These are phyloP conservation scores for Cadophora luteo-olivacea DNA, from an alignment of 2,329 filamentous ascomycete species.

Conservation along the genomic window DNA sequence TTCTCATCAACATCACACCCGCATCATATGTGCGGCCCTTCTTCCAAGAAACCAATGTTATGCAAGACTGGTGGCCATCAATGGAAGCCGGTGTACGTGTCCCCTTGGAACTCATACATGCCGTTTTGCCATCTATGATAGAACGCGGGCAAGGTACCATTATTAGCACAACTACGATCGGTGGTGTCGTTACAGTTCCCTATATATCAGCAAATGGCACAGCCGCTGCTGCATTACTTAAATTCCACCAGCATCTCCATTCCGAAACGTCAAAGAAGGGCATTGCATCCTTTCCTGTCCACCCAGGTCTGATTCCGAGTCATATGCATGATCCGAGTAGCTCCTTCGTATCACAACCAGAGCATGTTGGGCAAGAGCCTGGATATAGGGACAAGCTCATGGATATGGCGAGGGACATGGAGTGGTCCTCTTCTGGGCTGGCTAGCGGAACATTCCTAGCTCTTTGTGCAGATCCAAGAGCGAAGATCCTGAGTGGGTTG, in stretches of 20 bases:
- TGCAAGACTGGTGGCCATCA: constrained; percentile 31
- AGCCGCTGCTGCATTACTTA: constrained; percentile 31
- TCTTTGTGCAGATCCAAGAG: constrained; percentile 33
- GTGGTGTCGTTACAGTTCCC: constrained; percentile 23
- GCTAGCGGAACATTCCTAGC: constrained; percentile 35
- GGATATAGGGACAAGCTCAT: constrained; percentile 15
- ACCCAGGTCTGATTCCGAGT: constrained; percentile 34
- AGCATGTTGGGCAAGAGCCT: constrained; percentile 28
- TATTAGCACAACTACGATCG: constrained; percentile 28
- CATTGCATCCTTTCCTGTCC: constrained; percentile 32
- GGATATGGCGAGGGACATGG: constrained; percentile 17
- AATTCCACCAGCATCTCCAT: constrained; percentile 37
- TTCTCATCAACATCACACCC: constrained; percentile 32
- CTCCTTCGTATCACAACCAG: constrained; percentile 10
- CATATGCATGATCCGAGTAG: constrained; percentile 29
- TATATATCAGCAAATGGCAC: constrained; percentile 29
- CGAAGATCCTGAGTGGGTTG: constrained; percentile 31
- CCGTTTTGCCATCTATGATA: constrained; percentile 36
- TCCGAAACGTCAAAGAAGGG: constrained; percentile 35
- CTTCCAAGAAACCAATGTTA: constrained; percentile 23
- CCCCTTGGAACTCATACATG: constrained; percentile 32
- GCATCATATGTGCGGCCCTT: constrained; percentile 25
- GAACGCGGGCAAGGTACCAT: constrained; percentile 31
- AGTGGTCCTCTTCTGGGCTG: constrained; percentile 32
- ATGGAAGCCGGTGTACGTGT: constrained; percentile 23